These are phyloP conservation scores for Phialemonium atrogriseum DNA, from an alignment of 2,329 filamentous ascomycete species.

Conservation along the genomic window DNA sequence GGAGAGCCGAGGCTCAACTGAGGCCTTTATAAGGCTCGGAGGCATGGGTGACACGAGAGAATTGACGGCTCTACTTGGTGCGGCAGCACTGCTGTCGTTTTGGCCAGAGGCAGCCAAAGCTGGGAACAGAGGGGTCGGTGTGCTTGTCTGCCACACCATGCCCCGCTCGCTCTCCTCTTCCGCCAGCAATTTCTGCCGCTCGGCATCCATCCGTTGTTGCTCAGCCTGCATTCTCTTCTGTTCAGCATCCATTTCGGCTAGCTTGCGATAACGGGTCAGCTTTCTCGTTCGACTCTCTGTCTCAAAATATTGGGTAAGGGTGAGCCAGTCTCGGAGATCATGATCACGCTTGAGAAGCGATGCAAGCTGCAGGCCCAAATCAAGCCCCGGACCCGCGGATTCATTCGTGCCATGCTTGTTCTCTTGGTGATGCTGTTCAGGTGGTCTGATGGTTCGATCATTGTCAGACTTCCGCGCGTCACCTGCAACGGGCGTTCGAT, in stretches of 20 bases:
- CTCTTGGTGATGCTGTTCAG: background rate
- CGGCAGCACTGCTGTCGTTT: background rate
- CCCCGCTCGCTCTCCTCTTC: slow-evolving; percentile 15
- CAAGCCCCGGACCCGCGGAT: background rate
- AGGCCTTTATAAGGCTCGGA: background rate
- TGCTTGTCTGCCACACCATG: too few relatives aligned
- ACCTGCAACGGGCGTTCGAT: too few relatives aligned
- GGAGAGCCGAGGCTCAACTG: too few relatives aligned
- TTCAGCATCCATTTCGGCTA: slow-evolving; percentile 12
- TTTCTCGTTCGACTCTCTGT: slow-evolving; percentile 11
- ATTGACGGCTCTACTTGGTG: too few relatives aligned
- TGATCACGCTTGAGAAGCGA: slow-evolving; percentile 9
- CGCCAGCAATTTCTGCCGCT: slow-evolving; percentile 10
- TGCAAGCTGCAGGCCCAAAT: slow-evolving; percentile 4
- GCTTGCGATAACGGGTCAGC: slow-evolving; percentile 13
- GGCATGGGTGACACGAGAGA: too few relatives aligned
- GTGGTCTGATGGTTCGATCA: background rate
- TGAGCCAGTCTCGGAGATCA: slow-evolving; percentile 16
- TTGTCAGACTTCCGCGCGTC: background rate
- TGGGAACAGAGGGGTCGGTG: background rate
- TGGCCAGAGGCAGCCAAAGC: background rate
- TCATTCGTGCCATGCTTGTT: background rate
- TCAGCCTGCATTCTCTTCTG: slow-evolving; percentile 12
- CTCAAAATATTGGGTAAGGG: slow-evolving; percentile 14
- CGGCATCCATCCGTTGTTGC: slow-evolving; percentile 8